phyloP scores from a whole-genome alignment of 148 eudicot genomes.

The Camellia sinensis region DNA sequence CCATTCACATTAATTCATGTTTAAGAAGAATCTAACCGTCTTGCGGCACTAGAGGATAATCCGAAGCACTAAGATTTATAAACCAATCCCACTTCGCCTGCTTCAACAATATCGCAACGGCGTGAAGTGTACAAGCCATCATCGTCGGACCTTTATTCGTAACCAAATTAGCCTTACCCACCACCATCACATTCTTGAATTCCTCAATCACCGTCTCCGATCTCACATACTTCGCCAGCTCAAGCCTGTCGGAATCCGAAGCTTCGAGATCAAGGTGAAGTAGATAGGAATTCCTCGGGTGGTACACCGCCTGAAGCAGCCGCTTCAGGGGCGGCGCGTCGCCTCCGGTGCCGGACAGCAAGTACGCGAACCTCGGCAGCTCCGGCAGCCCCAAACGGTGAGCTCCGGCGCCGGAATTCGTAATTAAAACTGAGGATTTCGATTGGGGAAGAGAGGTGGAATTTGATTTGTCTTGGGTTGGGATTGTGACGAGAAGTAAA shows the following conservation, averaged over 20 bases:
- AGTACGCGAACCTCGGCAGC: constrained; percentile 69
- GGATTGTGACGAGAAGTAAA: constrained; percentile 3
- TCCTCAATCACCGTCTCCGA: constrained; percentile 30
- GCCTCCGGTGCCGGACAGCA: constrained; percentile 56
- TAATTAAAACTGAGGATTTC: not conserved
- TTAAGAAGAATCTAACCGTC: constrained; percentile 52
- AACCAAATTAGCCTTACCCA: constrained; percentile 68
- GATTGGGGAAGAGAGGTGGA: constrained; percentile 11
- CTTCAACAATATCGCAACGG: constrained; percentile 61
- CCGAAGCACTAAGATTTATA: constrained; percentile 75
- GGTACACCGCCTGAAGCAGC: constrained; percentile 69
- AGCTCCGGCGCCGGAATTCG: not conserved
- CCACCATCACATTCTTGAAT: constrained; percentile 64
- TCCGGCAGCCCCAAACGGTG: constrained; percentile 25
- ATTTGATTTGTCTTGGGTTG: not conserved
- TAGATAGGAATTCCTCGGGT: constrained; percentile 72
- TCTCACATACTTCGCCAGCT: constrained; percentile 54
- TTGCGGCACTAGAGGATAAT: constrained; percentile 82
- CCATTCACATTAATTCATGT: not conserved
- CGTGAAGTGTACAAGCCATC: constrained; percentile 60
- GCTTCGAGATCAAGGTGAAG: constrained; percentile 81
- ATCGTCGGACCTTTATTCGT: constrained; percentile 74
- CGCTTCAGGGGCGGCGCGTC: constrained; percentile 52
- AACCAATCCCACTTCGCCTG: constrained; percentile 86
- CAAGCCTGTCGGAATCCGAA: constrained; percentile 53